phyloP scores from a whole-genome alignment of 306 rosid species.

The Acmispon strigosus region DNA sequence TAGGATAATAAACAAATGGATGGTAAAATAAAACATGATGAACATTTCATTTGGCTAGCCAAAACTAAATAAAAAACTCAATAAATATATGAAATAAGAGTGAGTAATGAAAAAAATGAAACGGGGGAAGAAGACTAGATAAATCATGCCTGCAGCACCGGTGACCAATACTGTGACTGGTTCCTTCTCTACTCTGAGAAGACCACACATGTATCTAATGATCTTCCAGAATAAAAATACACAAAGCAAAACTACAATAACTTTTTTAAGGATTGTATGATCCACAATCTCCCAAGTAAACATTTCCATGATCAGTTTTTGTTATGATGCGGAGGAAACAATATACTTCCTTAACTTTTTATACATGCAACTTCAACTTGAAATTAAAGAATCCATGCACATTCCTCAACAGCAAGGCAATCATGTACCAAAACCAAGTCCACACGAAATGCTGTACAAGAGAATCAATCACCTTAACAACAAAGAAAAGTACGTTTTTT shows the following conservation, averaged over 20 bases:
- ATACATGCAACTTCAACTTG: not conserved
- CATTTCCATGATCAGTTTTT: conserved; percentile 21
- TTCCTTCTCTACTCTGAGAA: conserved; percentile 52
- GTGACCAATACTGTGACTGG: conserved; percentile 69
- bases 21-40: not conserved
- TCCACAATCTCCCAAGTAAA: conserved; percentile 30
- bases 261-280: conserved; percentile 35
- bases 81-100: too few species aligned
- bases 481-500: conserved; percentile 32
- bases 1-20: not conserved
- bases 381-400: conserved; percentile 16
- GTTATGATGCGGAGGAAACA: conserved; percentile 15
- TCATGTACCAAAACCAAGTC: conserved; percentile 44
- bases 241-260: conserved; percentile 37
- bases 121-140: not conserved
- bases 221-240: conserved; percentile 62
- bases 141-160: conserved; percentile 76
- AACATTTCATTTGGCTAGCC: not conserved
- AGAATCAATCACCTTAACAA: not conserved
- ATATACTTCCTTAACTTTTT: not conserved
- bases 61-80: not conserved
- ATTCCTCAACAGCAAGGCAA: conserved; percentile 28
- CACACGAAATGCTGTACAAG: conserved; percentile 33
- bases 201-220: conserved; percentile 54
- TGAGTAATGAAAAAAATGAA: not conserved